phyloP scores from a whole-genome alignment of 768 basidiomycete genomes.

The Russula sp. region DNA sequence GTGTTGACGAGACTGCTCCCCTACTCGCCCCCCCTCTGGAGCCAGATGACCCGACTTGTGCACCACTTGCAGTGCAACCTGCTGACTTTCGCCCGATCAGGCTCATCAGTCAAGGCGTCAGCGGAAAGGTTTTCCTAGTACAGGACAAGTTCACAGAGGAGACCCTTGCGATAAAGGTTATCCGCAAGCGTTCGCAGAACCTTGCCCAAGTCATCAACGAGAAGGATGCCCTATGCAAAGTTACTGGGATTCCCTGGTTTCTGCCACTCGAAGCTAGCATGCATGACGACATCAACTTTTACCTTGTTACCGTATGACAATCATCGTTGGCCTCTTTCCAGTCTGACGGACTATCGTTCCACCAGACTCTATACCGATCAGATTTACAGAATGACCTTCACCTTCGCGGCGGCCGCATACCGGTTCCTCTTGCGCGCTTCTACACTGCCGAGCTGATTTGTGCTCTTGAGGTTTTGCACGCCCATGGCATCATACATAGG shows the following conservation, averaged over 20 bases:
- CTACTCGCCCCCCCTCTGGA: background rate
- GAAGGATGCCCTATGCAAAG: conserved; percentile 16
- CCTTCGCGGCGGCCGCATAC: conserved; percentile 15
- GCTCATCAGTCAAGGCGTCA: conserved; percentile 20
- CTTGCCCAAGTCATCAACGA: conserved; percentile 11
- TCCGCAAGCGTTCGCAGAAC: conserved; percentile 17
- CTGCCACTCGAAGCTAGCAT: conserved; percentile 22
- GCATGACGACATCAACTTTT: conserved; percentile 24
- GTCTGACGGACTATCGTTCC: background rate
- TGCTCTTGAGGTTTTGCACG: conserved; percentile 33
- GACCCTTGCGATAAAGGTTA: conserved; percentile 18
- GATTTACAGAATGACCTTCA: conserved; percentile 21
- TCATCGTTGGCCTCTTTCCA: background rate
- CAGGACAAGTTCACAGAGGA: conserved; percentile 15
- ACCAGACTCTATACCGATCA: conserved; percentile 12
- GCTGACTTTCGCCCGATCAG: conserved; percentile 17
- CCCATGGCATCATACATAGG: conserved; percentile 41
- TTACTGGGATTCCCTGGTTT: conserved; percentile 14
- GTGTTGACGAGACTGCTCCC: conserved; percentile 11
- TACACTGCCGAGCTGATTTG: conserved; percentile 20
- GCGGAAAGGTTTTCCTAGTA: conserved; percentile 21
- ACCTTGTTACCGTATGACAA: conserved; percentile 18
- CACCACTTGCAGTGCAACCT: background rate
- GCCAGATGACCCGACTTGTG: background rate
- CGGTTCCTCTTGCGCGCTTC: conserved; percentile 17